These are phyloP conservation scores for Vicia sativa DNA, from an alignment of 306 rosid genomes.

Conservation along the genomic window DNA sequence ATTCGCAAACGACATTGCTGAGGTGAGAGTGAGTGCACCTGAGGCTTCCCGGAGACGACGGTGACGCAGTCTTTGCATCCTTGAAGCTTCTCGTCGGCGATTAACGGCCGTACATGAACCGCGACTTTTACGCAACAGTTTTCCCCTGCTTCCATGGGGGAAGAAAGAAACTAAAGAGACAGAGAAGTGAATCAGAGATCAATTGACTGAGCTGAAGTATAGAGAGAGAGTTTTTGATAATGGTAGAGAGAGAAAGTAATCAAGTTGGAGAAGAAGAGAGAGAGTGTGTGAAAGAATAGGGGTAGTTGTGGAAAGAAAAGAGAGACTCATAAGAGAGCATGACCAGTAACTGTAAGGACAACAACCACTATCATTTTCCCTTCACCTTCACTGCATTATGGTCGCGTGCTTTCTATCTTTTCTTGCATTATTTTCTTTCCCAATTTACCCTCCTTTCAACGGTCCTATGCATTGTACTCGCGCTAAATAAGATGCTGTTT, in stretches of 20 bases:
- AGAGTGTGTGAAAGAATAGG: slow-evolving; percentile 34
- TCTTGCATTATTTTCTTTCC: slow-evolving; percentile 41
- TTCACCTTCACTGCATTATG: slow-evolving; percentile 54
- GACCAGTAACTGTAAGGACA: slow-evolving; percentile 50
- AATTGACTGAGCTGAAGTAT: neutral
- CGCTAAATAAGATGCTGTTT: slow-evolving; percentile 24
- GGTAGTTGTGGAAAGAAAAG: slow-evolving; percentile 47
- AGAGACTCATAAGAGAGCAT: slow-evolving; percentile 29
- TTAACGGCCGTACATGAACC: slow-evolving; percentile 92
- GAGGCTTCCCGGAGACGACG: slow-evolving; percentile 88
- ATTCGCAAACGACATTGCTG: slow-evolving; percentile 25
- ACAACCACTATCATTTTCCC: slow-evolving; percentile 63
- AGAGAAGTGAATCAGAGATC: slow-evolving; percentile 32
- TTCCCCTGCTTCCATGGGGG: slow-evolving; percentile 86
- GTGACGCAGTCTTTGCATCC: slow-evolving; percentile 99
- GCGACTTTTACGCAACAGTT: slow-evolving; percentile 96
- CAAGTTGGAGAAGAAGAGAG: slow-evolving; percentile 35
- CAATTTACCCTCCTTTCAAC: slow-evolving; percentile 44
- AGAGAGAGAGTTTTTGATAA: slow-evolving; percentile 3
- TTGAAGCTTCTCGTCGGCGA: slow-evolving; percentile 92
- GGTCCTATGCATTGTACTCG: slow-evolving; percentile 35
- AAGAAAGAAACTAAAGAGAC: slow-evolving; percentile 39
- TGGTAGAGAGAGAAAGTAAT: slow-evolving; percentile 53
- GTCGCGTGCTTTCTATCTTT: slow-evolving; percentile 52
- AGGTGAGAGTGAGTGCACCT: slow-evolving; percentile 58